Percentiles rank a stretch among this genome's conserved stretches.
phyloP scores from a whole-genome alignment of 2,329 filamentous ascomycete species.

The Metarhizium robertsii region DNA sequence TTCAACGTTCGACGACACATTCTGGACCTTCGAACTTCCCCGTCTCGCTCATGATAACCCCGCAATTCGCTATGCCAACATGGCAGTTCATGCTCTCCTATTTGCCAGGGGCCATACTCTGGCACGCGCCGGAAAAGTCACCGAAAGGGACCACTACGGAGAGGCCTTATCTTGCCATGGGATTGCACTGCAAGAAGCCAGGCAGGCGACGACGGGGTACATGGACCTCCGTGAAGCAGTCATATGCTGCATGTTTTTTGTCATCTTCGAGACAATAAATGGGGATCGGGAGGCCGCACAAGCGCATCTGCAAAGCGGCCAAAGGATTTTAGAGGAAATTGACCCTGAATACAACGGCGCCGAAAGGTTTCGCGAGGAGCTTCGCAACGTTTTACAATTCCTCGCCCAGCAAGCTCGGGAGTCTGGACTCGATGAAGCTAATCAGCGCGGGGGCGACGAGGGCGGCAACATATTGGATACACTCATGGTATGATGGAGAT shows the following conservation, averaged over 20 bases:
- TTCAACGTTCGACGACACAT: constrained; percentile 19
- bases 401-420: constrained; percentile 12
- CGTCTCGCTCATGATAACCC: constrained; percentile 22
- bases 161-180: constrained; percentile 24
- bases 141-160: constrained; percentile 17
- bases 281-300: constrained; percentile 24
- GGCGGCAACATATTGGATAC: constrained; percentile 1
- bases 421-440: neutral
- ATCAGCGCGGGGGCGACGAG: neutral
- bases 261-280: constrained; percentile 27
- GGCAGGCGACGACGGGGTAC: constrained; percentile 10
- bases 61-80: constrained; percentile 26
- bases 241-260: constrained; percentile 27
- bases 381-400: constrained; percentile 12
- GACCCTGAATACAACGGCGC: constrained; percentile 3
- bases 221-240: constrained; percentile 19
- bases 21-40: constrained; percentile 27
- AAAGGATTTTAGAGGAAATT: constrained; percentile 26
- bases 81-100: constrained; percentile 26
- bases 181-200: constrained; percentile 19
- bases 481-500: constrained; percentile 1
- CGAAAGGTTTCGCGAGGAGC: constrained; percentile 8
- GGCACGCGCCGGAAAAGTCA: constrained; percentile 3
- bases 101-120: constrained; percentile 15
- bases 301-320: constrained; percentile 26